phyloP scores from a whole-genome alignment of 116 monocot genomes.

The Thalassia testudinum region DNA sequence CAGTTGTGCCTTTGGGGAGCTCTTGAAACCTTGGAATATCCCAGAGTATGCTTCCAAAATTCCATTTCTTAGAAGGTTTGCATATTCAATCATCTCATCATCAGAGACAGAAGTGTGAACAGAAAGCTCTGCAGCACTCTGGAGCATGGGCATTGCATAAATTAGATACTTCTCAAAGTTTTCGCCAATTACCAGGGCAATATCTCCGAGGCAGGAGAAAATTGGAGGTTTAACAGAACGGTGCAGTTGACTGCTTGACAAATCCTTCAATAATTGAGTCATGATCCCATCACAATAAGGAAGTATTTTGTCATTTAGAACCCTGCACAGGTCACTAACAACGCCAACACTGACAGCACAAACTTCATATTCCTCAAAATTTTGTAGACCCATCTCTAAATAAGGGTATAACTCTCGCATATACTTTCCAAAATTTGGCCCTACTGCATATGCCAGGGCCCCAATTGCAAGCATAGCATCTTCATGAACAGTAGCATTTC shows the following conservation, averaged over 20 bases:
- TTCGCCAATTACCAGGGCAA: no score
- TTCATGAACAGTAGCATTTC: no score
- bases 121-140: constrained; percentile 22
- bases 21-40: no score
- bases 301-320: constrained; percentile 25
- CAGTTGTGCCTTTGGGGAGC: constrained; percentile 20
- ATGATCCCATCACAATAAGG: constrained; percentile 32
- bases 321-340: constrained; percentile 31
- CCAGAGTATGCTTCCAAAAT: constrained; percentile 37
- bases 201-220: constrained; percentile 28
- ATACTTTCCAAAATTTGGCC: constrained; percentile 22
- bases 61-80: no score
- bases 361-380: constrained; percentile 29
- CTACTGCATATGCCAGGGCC: constrained; percentile 21
- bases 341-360: no score
- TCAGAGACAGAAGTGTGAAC: constrained; percentile 9
- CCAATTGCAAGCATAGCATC: no score
- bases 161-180: constrained; percentile 31
- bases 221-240: no score
- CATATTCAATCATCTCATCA: no score
- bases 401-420: constrained; percentile 24
- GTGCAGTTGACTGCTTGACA: no score
- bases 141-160: constrained; percentile 30
- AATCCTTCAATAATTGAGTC: no score
- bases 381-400: no score